A percentile compares a stretch with the other conserved stretches of the same genome.
These are phyloP conservation scores for Aspergillus sclerotialis DNA, from an alignment of 2,329 filamentous ascomycete species.

Conservation along the genomic window DNA sequence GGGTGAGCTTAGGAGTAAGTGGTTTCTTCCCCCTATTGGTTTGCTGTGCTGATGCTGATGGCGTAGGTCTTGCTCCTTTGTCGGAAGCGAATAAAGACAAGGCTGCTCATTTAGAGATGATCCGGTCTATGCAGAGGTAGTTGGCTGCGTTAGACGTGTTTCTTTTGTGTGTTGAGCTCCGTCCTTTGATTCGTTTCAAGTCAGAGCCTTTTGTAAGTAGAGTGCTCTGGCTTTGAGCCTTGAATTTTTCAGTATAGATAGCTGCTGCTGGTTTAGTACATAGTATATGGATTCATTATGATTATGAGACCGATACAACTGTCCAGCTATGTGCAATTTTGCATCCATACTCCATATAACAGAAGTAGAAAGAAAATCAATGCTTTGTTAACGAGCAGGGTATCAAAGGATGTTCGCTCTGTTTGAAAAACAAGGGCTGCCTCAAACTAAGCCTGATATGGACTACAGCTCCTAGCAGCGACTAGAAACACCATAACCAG, in stretches of 20 bases:
- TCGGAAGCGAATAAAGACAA: slow-evolving; percentile 79
- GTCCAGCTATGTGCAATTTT: too few relatives aligned
- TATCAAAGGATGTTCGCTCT: background rate
- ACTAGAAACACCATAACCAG: too few relatives aligned
- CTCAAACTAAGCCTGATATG: too few relatives aligned
- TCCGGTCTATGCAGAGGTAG: slow-evolving; percentile 51
- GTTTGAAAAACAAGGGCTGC: background rate
- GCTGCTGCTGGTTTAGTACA: slow-evolving; percentile 1
- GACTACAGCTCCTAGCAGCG: too few relatives aligned
- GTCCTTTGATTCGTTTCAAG: background rate
- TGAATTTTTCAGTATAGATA: background rate
- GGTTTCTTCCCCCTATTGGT: background rate
- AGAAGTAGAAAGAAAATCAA: too few relatives aligned
- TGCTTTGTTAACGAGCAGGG: too few relatives aligned
- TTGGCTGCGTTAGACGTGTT: too few relatives aligned
- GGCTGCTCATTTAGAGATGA: slow-evolving; percentile 82
- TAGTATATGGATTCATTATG: slow-evolving; percentile 2
- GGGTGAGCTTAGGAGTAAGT: slow-evolving; percentile 77
- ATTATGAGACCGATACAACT: too few relatives aligned
- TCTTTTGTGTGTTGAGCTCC: background rate
- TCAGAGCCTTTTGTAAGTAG: too few relatives aligned
- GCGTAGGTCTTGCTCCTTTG: slow-evolving; percentile 60
- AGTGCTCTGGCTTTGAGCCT: too few relatives aligned
- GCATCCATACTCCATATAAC: too few relatives aligned
- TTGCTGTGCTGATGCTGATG: slow-evolving; percentile 7